Conservation (phyloP, 2,329 filamentous ascomycete genomes). For the Fusarium sp. region DNA sequence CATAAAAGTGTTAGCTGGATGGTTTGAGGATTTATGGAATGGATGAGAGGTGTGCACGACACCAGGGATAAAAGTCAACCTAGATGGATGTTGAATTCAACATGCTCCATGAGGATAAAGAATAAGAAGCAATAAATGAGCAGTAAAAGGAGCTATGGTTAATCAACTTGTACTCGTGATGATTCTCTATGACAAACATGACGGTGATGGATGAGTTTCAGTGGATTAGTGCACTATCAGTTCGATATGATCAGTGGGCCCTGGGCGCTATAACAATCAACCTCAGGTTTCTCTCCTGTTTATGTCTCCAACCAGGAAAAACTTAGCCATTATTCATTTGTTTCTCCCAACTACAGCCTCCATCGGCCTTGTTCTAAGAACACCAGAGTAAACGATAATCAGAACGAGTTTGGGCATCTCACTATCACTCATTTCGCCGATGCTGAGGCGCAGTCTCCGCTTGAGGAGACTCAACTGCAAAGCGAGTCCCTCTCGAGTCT, state of each 20-base stretch:
- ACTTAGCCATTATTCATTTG: neutral
- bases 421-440: constrained; percentile 15
- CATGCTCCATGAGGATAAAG: constrained; percentile 22
- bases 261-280: constrained; percentile 5
- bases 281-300: constrained; percentile 8
- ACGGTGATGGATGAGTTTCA: neutral
- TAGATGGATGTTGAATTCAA: constrained; percentile 37
- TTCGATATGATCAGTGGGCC: constrained; percentile 5
- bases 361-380: neutral
- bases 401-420: neutral
- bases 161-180: neutral
- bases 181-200: neutral
- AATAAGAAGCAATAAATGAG: neutral
- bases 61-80: constrained; percentile 13
- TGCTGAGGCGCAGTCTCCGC: constrained; percentile 44
- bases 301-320: constrained; percentile 1
- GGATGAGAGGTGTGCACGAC: neutral
- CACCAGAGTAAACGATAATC: neutral
- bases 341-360: neutral
- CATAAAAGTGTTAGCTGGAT: neutral
- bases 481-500: constrained; percentile 8
- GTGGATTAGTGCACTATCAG: neutral
- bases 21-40: constrained; percentile 2
- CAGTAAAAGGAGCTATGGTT: neutral
- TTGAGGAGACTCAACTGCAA: constrained; percentile 34